Evolutionary conservation across 768 basidiomycete species (phyloP), one percentile per base, ranked within the genome.

Genomic region (Lactifluus pinguis): DNA sequence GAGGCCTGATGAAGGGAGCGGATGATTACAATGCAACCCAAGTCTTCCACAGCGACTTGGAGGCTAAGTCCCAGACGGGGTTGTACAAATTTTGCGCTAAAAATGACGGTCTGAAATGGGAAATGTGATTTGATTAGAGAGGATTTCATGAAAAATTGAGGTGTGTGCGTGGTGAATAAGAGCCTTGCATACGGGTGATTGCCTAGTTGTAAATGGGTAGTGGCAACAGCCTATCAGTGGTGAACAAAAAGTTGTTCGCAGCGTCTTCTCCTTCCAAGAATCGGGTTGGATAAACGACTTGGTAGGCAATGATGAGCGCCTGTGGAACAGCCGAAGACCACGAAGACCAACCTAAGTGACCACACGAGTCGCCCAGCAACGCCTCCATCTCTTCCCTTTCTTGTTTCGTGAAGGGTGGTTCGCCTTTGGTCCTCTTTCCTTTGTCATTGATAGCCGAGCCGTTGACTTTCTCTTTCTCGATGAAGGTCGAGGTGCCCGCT

Each of bases 201-300:
- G 14, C 25, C 49, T 65, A 90, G 67, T 83, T 72, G 62, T 92
- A 91, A 62, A 92, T 90, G 2, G 83, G 87, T 38, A 91, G 71
- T 0, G 89, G 89, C 66, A 90, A 66, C 55, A 92, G 65, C 67
- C 89, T 79, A 69, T 95, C 94, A 32, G 91, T 83, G 68, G 89
- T 91, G 75, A 95, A 95, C 62, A 97, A 74, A 76, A 97, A 95
- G 71, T 98, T 98, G 65, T 95, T 87, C 6, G 88, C 86, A 1
- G 83, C 78, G 69, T 95, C 92, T 73, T 98, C 95, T n/a, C 83
- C 89, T 72, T 98, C 95, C 62, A 98, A 69, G 76, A 98, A 98
- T 11, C 85, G 83, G 15, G 79, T 89, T 2, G 95, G 85, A 73
- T 89, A 89, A 11, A 91, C 57, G 42, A 98, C 95, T 95, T 95